Base-by-base conservation (phyloP, 345 rosid genomes). In the Lagerstroemia speciosa region DNA sequence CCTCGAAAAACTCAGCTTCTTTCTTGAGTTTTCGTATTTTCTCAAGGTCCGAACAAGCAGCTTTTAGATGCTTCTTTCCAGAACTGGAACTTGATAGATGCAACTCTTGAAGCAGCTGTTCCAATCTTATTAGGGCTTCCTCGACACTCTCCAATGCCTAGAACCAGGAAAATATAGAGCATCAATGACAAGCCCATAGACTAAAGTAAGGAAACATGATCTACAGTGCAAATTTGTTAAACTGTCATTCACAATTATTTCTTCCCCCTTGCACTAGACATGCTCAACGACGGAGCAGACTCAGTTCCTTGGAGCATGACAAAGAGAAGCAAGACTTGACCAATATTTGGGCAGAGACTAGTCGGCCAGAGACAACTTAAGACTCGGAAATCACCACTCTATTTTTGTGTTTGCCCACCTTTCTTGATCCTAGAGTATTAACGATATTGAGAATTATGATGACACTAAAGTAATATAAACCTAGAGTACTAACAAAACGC, bases 1-100 rank as follows among this genome's bases (percentile, higher is more conserved):
- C 99, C 80, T 94, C 98, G 55, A 94, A 84, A 86, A 94, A 91
- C 74, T 88, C 99, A 74, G 98, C 95, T 86, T 94, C 99, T 79
- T 89, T 91, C 86, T 91, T 94, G 30, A 94, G 97, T 83, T 88
- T 94, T 82, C 99, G 83, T 75, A 94, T 89, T 71, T 83, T 94
- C 81, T 89, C 96, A 68, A 94, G 96, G 82, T 94, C 96, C 73
- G 92, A 91, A 80, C 98, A 89, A 69, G 99, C 99, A 61, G 95
- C 97, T 80, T 89, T 81, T 75, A 94, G 67, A 76, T 91, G 86
- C 79, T 89, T 96, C 75, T 88, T 94, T 77, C 96, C 92, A 70
- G 93, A 83, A 72, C 73, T 75, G 66, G 98, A 84, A 76, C 87
- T 87, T 67, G 96, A 84, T 65, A 86, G 80, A 71, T 85, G 87